Base-by-base conservation (phyloP, 768 basidiomycete species). In the Kwoniella mangroviensis region DNA sequence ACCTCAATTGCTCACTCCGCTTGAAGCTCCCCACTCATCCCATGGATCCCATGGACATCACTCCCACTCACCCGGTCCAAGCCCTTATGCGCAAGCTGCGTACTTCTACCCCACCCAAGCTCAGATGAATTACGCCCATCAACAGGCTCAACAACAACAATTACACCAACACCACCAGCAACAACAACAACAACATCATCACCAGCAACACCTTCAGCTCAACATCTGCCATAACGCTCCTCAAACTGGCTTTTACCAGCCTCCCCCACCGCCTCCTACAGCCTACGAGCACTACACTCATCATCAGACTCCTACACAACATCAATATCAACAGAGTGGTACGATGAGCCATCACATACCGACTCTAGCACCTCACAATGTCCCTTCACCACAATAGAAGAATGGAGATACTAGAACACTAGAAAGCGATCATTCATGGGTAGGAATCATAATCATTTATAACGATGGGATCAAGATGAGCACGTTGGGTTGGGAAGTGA, bases 91-190 rank as follows among this genome's bases (percentile, higher is more conserved):
- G 15, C 63, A 45, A 22, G 41, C 34, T 6, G 34, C 28, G 7
- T 65, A 65, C 26, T 65, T 55, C 24, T 65, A 65, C 19, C 63
- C 63, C 26, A 65, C 63, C 3, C 63, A 54, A 42, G 42, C 63
- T 41, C 63, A 65, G 26, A 54, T 65, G 53, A 43, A 65, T 41
- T 65, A 65, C 53, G 54, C 63, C 12, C 63, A 65, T 56, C 63
- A 65, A 41, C 63, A 65, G 9, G 63, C 54, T 4, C 52, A 55
- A 43, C 56, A 58, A 41, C 22, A 43, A 21, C 61, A 63, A 34
- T 15, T 21, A 19, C 60, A 61, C 26, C 17, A 42, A 17, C n/a
- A 21, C 15, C 22, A 49, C 4, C 61, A 57, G 1, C 24, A n/a
- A 2, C 56, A 57, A 42, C 58, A 63, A 21, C 52, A 53, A 53